Base-by-base conservation (phyloP, 805 yeast species). In the Metschnikowia koreensis region DNA sequence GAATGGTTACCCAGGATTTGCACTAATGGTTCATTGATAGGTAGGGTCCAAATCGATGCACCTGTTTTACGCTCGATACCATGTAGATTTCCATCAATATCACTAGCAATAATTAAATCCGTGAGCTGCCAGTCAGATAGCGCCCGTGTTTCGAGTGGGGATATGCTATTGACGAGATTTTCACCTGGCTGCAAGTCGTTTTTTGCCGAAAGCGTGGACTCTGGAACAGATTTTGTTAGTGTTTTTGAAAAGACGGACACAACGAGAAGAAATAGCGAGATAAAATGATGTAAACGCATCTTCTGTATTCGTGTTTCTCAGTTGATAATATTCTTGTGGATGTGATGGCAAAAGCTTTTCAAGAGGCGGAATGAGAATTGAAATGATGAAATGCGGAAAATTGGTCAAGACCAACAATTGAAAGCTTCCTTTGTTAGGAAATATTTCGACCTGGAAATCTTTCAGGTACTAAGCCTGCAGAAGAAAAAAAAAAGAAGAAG, bases 81-180 rank as follows among this genome's bases (percentile, higher is more conserved):
- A 64, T 90, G 94, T 9, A 92, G 66, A 29, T 87, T 84, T 1
- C 97, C 98, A 62, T 93, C 97, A 1, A 91, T 79, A 61, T 92
- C 96, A 11, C 92, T 82, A 0, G 89, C 82, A 5, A 91, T 67
- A 2, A 92, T 65, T 9, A 87, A 60, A 57, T 85, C 82, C 0
- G 88, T 70, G 7, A 86, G 68, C 28, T 62, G 61, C 74, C 80
- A 82, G 54, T 80, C 82, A 15, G 60, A 60, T 13, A 82, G 63
- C 17, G 73, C 69, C 38, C 81, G 62, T 6, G 64, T 53, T 44
- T 71, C 73, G n/a, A 72, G 54, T 1, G 78, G 77, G 13, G 66
- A 56, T 16, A 68, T 52, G 47, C 59, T 57, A 26, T 64, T 55
- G 50, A 50, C 48, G 38, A 39, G 42, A 29, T 22, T 9, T 17